Evolutionary conservation across 495 filamentous ascomycete species (phyloP), one percentile per base, ranked within the genome.

Genomic region (Penicillium roqueforti): DNA sequence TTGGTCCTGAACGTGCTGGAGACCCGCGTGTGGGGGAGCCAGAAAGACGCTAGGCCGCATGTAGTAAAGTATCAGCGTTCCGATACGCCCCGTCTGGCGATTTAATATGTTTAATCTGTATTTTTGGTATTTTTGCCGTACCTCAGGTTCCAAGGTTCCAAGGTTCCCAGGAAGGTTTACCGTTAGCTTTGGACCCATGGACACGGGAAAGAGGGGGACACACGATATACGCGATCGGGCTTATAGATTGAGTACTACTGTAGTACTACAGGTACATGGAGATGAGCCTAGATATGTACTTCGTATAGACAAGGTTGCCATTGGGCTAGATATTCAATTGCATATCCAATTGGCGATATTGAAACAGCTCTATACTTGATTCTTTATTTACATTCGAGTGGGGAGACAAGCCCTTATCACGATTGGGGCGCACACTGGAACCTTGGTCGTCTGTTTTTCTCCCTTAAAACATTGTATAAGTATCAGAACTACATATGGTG

Each of bases 1-100:
- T 40, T 50, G 47, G 47, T 50, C n/a, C 47, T 40, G 47, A 50
- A 50, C 47, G 47, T 50, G 47, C 34, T 39, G 23, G 36, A 20
- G 36, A 34, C 46, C 46, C 46, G 9, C 20, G 7, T 49, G 32
- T 49, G 47, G 47, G 36, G 47, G n/a, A n/a, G n/a, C n/a, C n/a
- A n/a, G n/a, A n/a, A n/a, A n/a, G n/a, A n/a, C n/a, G n/a, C n/a
- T n/a, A n/a, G n/a, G n/a, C n/a, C n/a, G n/a, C n/a, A n/a, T n/a
- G n/a, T n/a, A n/a, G n/a, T n/a, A n/a, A n/a, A n/a, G n/a, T n/a
- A 50, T 50, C 36, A 6, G 47, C 32, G 20, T 22, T 40, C 34
- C 44, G 44, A 32, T 34, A 47, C 47, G 36, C 45, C 31, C 45
- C 45, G 31, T 48, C 22, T 22, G 20, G 32, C 7, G 37, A n/a